phyloP scores from a whole-genome alignment of 2,329 filamentous ascomycete genomes.

The Fusarium incarnatum region DNA sequence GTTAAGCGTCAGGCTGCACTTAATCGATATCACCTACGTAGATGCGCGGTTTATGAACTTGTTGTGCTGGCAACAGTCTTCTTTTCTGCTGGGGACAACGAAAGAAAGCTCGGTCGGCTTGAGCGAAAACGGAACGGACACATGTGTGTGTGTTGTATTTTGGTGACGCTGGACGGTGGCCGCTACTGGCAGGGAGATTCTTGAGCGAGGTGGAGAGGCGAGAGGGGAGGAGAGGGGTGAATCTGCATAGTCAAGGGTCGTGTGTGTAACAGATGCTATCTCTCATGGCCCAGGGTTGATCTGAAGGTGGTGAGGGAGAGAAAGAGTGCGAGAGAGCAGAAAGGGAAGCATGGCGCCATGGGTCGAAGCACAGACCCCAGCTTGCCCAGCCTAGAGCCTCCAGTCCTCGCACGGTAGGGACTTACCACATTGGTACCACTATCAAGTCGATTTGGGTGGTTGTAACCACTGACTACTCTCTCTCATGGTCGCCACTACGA shows the following conservation, averaged over 20 bases:
- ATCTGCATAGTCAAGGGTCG: slow-evolving; percentile 1
- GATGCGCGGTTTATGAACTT: slow-evolving; percentile 19
- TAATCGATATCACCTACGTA: slow-evolving; percentile 2
- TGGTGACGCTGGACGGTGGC: slow-evolving; percentile 24
- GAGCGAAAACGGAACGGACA: slow-evolving; percentile 31
- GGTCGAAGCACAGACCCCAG: slow-evolving; percentile 24
- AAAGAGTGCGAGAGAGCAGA: slow-evolving; percentile 5
- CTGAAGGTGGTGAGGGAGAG: slow-evolving; percentile 16
- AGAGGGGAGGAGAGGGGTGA: slow-evolving; percentile 17
- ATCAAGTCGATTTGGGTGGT: slow-evolving; percentile 7
- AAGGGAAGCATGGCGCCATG: slow-evolving; percentile 31
- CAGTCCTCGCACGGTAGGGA: slow-evolving; percentile 23
- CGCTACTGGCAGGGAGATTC: slow-evolving; percentile 13
- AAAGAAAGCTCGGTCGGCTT: slow-evolving; percentile 19
- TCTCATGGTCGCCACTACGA: slow-evolving; percentile 18
- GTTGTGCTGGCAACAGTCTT: slow-evolving; percentile 23
- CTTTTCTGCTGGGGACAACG: slow-evolving; percentile 33
- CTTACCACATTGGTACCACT: slow-evolving; percentile 25
- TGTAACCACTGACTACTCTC: not conserved
- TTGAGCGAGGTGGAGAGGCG: slow-evolving; percentile 24
- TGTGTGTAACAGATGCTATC: slow-evolving; percentile 16
- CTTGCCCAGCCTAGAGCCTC: not conserved
- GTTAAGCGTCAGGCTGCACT: slow-evolving; percentile 8
- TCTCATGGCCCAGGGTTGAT: slow-evolving; percentile 17
- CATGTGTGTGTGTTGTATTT: slow-evolving; percentile 28